Percentiles rank a stretch among this genome's conserved stretches.
Evolutionary conservation across 1,284 basidiomycete species (phyloP).

Genomic region (Ceratobasidium sp.): DNA sequence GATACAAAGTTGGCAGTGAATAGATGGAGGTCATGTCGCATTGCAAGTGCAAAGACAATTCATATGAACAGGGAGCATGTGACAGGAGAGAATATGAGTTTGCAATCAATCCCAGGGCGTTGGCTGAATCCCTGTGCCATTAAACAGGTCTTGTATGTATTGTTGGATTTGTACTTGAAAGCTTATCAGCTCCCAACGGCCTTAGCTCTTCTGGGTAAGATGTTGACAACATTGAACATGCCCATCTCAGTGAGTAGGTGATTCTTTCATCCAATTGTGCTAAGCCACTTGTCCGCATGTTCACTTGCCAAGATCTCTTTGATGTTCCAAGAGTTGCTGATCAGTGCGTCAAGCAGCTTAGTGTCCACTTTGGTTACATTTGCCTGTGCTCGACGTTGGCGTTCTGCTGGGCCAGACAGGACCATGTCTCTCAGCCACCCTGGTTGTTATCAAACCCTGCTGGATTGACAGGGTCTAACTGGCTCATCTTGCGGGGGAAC

Average conservation of each 20-base stretch:
- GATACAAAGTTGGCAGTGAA: slow-evolving; percentile 24
- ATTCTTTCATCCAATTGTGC: not conserved
- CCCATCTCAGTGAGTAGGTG: not conserved
- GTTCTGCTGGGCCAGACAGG: not conserved
- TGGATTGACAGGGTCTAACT: not conserved
- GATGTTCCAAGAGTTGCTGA: not conserved
- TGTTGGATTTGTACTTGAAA: not conserved
- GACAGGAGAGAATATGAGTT: slow-evolving; percentile 23
- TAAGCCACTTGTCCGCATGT: not conserved
- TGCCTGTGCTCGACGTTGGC: not conserved
- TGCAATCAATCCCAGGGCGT: not conserved
- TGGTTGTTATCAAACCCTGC: not conserved
- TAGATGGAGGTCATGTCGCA: slow-evolving; percentile 2
- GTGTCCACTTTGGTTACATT: not conserved
- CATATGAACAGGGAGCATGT: not conserved
- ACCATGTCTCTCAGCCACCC: not conserved
- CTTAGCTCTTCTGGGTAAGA: not conserved
- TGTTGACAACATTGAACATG: not conserved
- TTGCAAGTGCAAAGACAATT: slow-evolving; percentile 17
- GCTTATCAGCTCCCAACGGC: not conserved
- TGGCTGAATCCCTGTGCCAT: slow-evolving; percentile 13
- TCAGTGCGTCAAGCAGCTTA: not conserved
- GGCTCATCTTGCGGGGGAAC: not conserved
- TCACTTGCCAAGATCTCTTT: not conserved
- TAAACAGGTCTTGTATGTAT: not conserved